Conservation (phyloP, 2,329 filamentous ascomycete genomes). For the Bisporella sp. region DNA sequence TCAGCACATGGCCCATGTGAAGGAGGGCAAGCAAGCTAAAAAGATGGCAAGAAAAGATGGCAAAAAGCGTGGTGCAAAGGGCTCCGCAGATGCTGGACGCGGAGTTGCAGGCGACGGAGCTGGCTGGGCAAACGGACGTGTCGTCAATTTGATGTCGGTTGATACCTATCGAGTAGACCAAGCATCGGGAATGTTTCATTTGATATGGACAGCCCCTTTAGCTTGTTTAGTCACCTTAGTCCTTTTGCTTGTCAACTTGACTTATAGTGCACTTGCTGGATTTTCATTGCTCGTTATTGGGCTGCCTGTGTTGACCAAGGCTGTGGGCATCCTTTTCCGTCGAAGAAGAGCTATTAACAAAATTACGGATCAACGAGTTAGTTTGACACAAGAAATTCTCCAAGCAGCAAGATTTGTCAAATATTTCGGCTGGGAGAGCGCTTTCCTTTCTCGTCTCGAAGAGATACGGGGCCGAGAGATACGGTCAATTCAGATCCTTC, state of each 20-base stretch:
- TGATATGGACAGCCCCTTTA: constrained; percentile 82
- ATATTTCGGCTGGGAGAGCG: constrained; percentile 90
- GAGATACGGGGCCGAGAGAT: constrained; percentile 74
- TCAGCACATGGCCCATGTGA: constrained; percentile 36
- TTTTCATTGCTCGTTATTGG: constrained; percentile 76
- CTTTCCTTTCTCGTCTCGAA: constrained; percentile 71
- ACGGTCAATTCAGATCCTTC: constrained; percentile 70
- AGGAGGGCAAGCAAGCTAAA: constrained; percentile 30
- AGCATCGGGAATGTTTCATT: constrained; percentile 81
- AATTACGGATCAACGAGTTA: constrained; percentile 86
- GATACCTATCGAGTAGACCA: constrained; percentile 91
- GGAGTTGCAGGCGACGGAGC: constrained; percentile 60
- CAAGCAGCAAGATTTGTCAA: constrained; percentile 93
- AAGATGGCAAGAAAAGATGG: constrained; percentile 34
- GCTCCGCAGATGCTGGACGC: constrained; percentile 32
- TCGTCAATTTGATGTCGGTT: constrained; percentile 90
- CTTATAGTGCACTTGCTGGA: constrained; percentile 82
- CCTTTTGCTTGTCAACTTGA: constrained; percentile 78
- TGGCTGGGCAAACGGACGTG: constrained; percentile 88
- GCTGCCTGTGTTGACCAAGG: constrained; percentile 65
- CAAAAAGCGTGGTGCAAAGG: constrained; percentile 34
- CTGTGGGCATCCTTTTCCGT: constrained; percentile 69
- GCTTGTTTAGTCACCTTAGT: constrained; percentile 71
- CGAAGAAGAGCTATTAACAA: constrained; percentile 81
- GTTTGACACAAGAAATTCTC: constrained; percentile 85